These are phyloP conservation scores for Scheffersomyces amazonensis DNA, from an alignment of 805 yeast species.

Conservation along the genomic window DNA sequence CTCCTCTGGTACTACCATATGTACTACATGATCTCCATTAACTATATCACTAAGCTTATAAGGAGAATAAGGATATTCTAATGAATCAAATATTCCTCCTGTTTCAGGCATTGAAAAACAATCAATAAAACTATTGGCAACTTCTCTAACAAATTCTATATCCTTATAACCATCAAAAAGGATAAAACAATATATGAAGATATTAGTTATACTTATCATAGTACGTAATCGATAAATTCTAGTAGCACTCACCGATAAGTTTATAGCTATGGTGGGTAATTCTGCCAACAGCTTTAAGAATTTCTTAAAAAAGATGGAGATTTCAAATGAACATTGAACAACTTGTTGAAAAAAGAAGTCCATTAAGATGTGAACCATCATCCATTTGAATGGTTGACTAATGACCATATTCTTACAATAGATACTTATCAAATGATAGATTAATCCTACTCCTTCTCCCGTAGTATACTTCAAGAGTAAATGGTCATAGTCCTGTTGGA, in stretches of 20 bases:
- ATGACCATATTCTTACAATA: conserved; percentile 20
- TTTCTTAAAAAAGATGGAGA: conserved; percentile 16
- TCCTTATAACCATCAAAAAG: conserved; percentile 38
- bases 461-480: conserved; percentile 22
- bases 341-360: conserved; percentile 15
- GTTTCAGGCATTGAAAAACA: background rate
- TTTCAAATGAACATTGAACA: conserved; percentile 14
- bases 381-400: conserved; percentile 27
- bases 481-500: conserved; percentile 12
- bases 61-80: conserved; percentile 5
- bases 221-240: conserved; percentile 4
- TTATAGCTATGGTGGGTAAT: conserved; percentile 9
- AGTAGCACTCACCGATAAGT: conserved; percentile 3
- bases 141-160: conserved; percentile 5
- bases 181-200: conserved; percentile 15
- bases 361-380: conserved; percentile 19
- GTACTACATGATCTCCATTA: background rate
- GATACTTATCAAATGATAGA: conserved; percentile 27
- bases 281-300: conserved; percentile 23
- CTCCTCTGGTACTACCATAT: background rate
- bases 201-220: conserved; percentile 6
- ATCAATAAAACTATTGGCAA: background rate
- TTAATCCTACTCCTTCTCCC: conserved; percentile 14
- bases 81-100: conserved; percentile 6
- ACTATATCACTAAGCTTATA: conserved; percentile 6